These are phyloP conservation scores for Yamadazyma diddensiae DNA, from an alignment of 1,139 yeast species.

Conservation along the genomic window DNA sequence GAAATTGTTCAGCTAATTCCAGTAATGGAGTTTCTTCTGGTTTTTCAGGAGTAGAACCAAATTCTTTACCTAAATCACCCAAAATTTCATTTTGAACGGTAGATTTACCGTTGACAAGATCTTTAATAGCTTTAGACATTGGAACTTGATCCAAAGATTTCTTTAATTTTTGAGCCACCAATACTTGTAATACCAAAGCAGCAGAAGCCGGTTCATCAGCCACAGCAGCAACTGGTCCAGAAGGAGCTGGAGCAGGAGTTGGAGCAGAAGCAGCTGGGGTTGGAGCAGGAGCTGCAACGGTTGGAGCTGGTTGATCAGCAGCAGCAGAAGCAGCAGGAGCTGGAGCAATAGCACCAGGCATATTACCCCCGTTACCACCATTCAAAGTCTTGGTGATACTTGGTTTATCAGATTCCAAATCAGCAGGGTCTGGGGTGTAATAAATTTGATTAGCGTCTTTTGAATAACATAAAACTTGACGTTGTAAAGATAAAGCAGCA, in stretches of 20 bases:
- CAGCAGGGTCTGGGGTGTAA: slow-evolving; percentile 86
- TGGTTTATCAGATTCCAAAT: slow-evolving; percentile 44
- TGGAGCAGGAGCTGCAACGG: slow-evolving; percentile 46
- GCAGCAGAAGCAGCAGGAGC: slow-evolving; percentile 25
- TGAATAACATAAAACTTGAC: slow-evolving; percentile 93
- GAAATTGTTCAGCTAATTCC: slow-evolving; percentile 94
- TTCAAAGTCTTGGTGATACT: slow-evolving; percentile 18
- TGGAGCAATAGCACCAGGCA: slow-evolving; percentile 21
- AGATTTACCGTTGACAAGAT: slow-evolving; percentile 96
- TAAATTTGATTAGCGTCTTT: slow-evolving; percentile 95
- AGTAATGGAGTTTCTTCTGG: slow-evolving; percentile 97
- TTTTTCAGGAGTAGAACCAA: slow-evolving; percentile 96
- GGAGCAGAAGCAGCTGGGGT: slow-evolving; percentile 55
- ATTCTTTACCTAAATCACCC: slow-evolving; percentile 97
- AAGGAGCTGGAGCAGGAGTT: slow-evolving; percentile 55
- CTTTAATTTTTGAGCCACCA: slow-evolving; percentile 94
- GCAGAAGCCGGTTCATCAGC: slow-evolving; percentile 93
- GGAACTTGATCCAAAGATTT: slow-evolving; percentile 85
- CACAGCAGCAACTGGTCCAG: slow-evolving; percentile 77
- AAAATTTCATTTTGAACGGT: slow-evolving; percentile 97
- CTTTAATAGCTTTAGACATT: slow-evolving; percentile 90
- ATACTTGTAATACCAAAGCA: slow-evolving; percentile 72
- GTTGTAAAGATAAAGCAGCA: slow-evolving; percentile 93
- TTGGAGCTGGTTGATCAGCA: slow-evolving; percentile 44
- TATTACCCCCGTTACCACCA: slow-evolving; percentile 16